A percentile compares a stretch with the other conserved stretches of the same genome.
Conservation (phyloP, 164 flowering plant species). For the Echeveria elegans region DNA sequence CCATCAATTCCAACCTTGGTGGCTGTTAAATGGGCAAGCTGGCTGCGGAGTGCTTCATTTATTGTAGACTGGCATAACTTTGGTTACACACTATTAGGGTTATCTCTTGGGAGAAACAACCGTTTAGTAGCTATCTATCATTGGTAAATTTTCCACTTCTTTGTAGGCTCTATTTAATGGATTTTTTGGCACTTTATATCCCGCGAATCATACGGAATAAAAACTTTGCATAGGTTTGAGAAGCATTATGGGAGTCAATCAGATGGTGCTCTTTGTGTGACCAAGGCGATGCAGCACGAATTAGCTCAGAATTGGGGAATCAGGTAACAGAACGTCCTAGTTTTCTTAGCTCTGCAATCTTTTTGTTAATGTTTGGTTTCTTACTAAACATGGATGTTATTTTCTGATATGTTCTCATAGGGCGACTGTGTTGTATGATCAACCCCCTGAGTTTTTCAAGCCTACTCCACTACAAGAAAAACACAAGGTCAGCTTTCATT, state of each 20-base stretch:
- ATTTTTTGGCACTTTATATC: not conserved
- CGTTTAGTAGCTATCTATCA: conserved; percentile 58
- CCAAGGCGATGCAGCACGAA: conserved; percentile 96
- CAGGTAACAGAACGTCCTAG: conserved; percentile 34
- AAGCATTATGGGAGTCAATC: conserved; percentile 78
- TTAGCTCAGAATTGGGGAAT: conserved; percentile 93
- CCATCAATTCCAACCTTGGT: conserved; percentile 94
- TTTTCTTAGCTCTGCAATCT: not conserved
- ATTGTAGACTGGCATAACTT: conserved; percentile 95
- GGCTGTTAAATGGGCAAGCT: conserved; percentile 88
- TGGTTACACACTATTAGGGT: conserved; percentile 74
- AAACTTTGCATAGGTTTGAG: conserved; percentile 48
- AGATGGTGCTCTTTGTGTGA: conserved; percentile 81
- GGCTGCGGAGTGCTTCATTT: conserved; percentile 50
- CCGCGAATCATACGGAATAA: no score
- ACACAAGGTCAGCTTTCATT: conserved; percentile 47
- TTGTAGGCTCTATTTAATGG: conserved; percentile 7
- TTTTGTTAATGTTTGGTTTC: not conserved
- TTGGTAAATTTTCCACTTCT: conserved; percentile 40
- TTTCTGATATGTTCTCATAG: conserved; percentile 25
- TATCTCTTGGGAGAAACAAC: conserved; percentile 81
- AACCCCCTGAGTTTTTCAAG: conserved; percentile 90
- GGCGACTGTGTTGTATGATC: conserved; percentile 89
- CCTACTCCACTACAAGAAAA: conserved; percentile 71
- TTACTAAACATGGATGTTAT: not conserved